Evolutionary conservation across 2,329 filamentous ascomycete genomes (phyloP), one percentile per base, ranked within the genome.

Genomic region (Mollisia scopiformis): DNA sequence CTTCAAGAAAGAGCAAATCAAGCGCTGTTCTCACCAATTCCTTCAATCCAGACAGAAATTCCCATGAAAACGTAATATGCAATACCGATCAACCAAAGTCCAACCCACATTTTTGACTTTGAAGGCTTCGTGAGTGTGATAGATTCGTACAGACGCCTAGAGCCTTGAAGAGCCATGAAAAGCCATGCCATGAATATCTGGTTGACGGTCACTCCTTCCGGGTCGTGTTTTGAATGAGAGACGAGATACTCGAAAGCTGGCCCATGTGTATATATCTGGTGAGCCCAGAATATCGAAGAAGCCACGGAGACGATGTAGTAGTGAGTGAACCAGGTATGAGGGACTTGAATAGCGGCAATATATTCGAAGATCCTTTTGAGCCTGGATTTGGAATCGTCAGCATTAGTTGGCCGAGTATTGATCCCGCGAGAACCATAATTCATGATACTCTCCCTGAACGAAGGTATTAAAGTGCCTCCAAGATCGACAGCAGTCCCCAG

Each of bases 271-370:
- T 84, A 65, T 57, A 90, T 83, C 74, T 93, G 88, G 66, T 77
- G 75, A 0, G 82, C 84, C 92, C 93, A 97, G 74, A 93, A 90
- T 4, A 86, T 70, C 0, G 91, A 93, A 61, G 85, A 87, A 1
- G 79, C 72, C 4, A 93, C 77, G 3, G 91, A 94, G 35, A 87
- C 74, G 56, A 90, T 72, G 74, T 99, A 98, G 77, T 97, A 98
- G 69, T 95, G 90, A 46, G 82, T 84, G 75, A 98, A 98, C 88
- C 91, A 98, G 63, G 84, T 84, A 77, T 98, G 95, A 23, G 94
- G 93, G 35, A 97, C 89, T 79, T 71, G 65, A 39, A 71, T 56
- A 11, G 63, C 68, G 23, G 62, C 65, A 52, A 71, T 21, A n/a
- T 54, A 62, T 39, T 67, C 52, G 19, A 72, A 41, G 4, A 67